Evolutionary conservation across 139 green algal genomes (phyloP), one percentile per base, ranked within the genome.

Genomic region (Closterium sp.): DNA sequence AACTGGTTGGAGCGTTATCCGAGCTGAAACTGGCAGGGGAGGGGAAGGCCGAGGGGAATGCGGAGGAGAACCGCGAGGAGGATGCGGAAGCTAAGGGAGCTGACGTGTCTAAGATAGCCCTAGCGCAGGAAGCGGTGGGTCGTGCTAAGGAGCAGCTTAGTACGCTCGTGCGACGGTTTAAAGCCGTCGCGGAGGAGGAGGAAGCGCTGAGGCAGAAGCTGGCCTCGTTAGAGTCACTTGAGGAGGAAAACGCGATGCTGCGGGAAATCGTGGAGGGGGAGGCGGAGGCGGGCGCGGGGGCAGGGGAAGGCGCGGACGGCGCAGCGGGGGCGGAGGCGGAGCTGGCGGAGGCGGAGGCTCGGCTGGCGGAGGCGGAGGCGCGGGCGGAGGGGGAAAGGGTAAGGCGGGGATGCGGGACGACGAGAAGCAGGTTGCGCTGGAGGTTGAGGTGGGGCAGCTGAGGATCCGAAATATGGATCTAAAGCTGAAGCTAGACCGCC

Each of bases 221-320:
- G 55, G 55, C 16, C 55, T 76, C 55, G 55, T 76, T 76, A 76
- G 55, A 76, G 55, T 76, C 55, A 76, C 30, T 86, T 28, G 83
- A 86, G 83, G 83, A 86, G 83, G 83, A 86, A 33, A 86, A 86
- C 30, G 83, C n/a, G 28, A 33, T 86, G 83, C 83, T 86, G 83
- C 7, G 83, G n/a, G 83, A 86, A 12, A 33, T 86, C 30, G 83
- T 86, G 83, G 83, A 86, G 21, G 83, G 83, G n/a, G 83, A 86
- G 83, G 30, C 30, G 83, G 30, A 33, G 3, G 25, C n/a, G 1
- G 83, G 83, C n/a, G 83, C n/a, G 83, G 83, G 30, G 83, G 83
- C 19, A 33, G 30, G 28, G 7, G 30, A 23, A 7, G n/a, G 30
- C 9, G 83, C 30, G 30, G 83, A 33, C n/a, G 30, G 83, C 30